Percentiles rank a stretch among this genome's conserved stretches.
Evolutionary conservation across 345 rosid genomes (phyloP).

Genomic region (Populus tremula): DNA sequence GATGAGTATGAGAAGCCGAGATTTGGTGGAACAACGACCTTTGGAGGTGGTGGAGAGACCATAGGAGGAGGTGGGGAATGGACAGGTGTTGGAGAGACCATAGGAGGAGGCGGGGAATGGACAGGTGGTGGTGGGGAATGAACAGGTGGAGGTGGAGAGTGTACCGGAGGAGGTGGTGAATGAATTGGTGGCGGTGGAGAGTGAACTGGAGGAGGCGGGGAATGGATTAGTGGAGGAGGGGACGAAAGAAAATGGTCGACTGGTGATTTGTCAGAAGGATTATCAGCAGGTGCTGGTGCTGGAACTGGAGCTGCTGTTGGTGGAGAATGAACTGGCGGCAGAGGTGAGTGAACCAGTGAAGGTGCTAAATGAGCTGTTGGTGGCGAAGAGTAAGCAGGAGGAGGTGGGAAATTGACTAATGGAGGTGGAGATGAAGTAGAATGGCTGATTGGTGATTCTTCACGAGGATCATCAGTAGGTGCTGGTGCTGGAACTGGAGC

Average conservation of each 20-base stretch:
- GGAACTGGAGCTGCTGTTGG: constrained; percentile 10
- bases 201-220: constrained; percentile 28
- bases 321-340: constrained; percentile 12
- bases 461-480: background rate
- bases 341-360: constrained; percentile 19
- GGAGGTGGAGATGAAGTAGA: constrained; percentile 22
- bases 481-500: constrained; percentile 3
- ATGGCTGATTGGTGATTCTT: constrained; percentile 16
- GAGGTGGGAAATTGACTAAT: constrained; percentile 23
- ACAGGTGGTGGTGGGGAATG: constrained; percentile 17
- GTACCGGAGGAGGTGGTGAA: constrained; percentile 25
- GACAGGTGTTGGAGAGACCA: too few species aligned
- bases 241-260: background rate
- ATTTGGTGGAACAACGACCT: constrained; percentile 47
- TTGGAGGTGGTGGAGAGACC: constrained; percentile 18
- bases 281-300: constrained; percentile 1
- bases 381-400: constrained; percentile 24
- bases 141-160: constrained; percentile 25
- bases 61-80: constrained; percentile 26
- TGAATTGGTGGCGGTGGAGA: constrained; percentile 20
- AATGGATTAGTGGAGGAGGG: background rate
- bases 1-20: constrained; percentile 61
- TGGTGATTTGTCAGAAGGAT: background rate
- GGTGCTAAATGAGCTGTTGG: constrained; percentile 26
- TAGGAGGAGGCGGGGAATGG: constrained; percentile 3